Percentiles rank a stretch among this genome's conserved stretches.
phyloP scores from a whole-genome alignment of 202 grass and related monocot species.

The Digitaria exilis region DNA sequence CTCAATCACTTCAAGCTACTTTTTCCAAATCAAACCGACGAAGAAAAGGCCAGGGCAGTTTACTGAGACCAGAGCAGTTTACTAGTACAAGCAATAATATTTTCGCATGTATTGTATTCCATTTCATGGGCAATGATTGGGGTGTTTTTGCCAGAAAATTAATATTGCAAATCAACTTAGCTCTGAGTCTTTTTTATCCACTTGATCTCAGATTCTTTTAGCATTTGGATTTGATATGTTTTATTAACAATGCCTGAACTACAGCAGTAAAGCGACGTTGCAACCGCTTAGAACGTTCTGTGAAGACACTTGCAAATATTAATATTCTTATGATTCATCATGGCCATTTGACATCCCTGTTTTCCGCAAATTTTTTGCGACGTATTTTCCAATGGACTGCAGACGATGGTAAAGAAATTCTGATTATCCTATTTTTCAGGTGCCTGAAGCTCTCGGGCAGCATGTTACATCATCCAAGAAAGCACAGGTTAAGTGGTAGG shows the following conservation, averaged over 20 bases:
- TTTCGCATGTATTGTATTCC: too few species aligned
- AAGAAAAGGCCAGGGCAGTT: too few species aligned
- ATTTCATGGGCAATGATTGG: too few species aligned
- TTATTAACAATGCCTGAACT: background rate
- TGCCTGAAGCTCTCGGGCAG: conserved; percentile 41
- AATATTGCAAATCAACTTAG: too few species aligned
- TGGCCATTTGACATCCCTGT: background rate
- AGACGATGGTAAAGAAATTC: background rate
- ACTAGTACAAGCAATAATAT: too few species aligned
- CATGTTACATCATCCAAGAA: conserved; percentile 48
- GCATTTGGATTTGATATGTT: too few species aligned
- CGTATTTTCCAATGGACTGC: background rate
- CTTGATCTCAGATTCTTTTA: too few species aligned
- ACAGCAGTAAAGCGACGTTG: conserved; percentile 10
- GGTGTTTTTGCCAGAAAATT: too few species aligned
- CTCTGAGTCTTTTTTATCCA: too few species aligned
- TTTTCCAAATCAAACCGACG: too few species aligned
- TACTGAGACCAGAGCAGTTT: too few species aligned
- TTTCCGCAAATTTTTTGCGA: background rate
- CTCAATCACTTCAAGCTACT: too few species aligned
- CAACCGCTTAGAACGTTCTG: background rate
- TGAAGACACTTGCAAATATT: background rate
- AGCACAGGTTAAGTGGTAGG: conserved; percentile 50
- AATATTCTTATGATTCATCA: background rate
- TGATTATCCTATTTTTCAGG: conserved; percentile 30